Base-by-base conservation (phyloP, 108 stramenopile species). In the Bacterosira constricta region DNA sequence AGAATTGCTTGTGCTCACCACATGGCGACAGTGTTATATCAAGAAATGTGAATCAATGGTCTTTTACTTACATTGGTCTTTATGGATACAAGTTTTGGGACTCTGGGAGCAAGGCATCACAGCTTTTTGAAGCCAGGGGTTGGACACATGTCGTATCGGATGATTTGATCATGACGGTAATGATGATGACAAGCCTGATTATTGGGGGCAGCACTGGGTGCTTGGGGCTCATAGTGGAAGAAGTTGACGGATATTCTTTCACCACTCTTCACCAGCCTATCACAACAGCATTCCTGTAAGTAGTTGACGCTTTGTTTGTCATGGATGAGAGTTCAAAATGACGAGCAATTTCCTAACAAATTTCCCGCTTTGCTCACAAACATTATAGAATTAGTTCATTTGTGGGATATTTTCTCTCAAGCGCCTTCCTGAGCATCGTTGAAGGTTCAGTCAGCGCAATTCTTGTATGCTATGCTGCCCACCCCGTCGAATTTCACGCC, bases 391-490 rank as follows among this genome's bases (percentile, higher is more conserved):
- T 89, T 57, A 87, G 91, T 6, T 74, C 89, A 49, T 34, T 91
- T 37, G 64, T 88, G 30, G 95, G 92, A 8, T 47, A 78, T 13
- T 49, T 78, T 36, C 66, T 92, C 9, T 77, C 87, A 29, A 56
- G 63, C 6, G 64, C 87, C 35, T 84, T 91, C 73, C 64, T 85
- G 53, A 83, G 77, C 66, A 88, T 91, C 13, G 53, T 96, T 20
- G 70, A 85, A 66, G 86, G 88, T 21, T 88, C 89, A 10, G 87
- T 92, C n/a, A 88, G 84, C 58, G 91, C 92, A 23, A 82, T 93
- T 46, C 83, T 92, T 66, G 91, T 94, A 27, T 91, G 87, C 73
- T 96, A 85, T 56, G 95, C 92, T 31, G 86, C 89, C 27, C 83
- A 76, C 25, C 90, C 92, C 4, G 81, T 66, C 9, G 68, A 64